phyloP scores from a whole-genome alignment of 768 basidiomycete species.

The Dacryopinax spathularia region DNA sequence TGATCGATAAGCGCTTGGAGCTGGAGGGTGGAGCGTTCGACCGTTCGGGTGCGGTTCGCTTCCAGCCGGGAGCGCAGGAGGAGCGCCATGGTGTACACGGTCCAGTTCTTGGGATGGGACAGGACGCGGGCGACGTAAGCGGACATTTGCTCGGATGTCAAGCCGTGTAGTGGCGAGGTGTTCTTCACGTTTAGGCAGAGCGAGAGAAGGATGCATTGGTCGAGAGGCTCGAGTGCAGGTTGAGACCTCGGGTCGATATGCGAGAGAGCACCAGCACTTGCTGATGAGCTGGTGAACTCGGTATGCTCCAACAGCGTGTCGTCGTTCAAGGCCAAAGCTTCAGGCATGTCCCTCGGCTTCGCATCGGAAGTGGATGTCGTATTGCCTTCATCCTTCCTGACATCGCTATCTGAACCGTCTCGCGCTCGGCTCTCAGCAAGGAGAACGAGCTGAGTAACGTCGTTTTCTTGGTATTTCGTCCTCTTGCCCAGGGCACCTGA shows the following conservation, averaged over 20 bases:
- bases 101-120: constrained; percentile 85
- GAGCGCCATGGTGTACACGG: constrained; percentile 90
- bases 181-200: constrained; percentile 84
- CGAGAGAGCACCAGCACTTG: constrained; percentile 33
- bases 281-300: constrained; percentile 64
- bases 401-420: constrained; percentile 10
- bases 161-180: constrained; percentile 74
- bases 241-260: constrained; percentile 75
- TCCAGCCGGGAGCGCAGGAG: constrained; percentile 87
- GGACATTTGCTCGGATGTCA: constrained; percentile 83
- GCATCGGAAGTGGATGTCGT: constrained; percentile 1
- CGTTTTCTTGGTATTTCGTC: constrained; percentile 81
- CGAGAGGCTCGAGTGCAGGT: constrained; percentile 78
- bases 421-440: constrained; percentile 70
- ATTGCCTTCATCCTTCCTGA: constrained; percentile 5
- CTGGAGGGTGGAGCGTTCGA: constrained; percentile 83
- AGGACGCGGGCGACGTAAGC: constrained; percentile 86
- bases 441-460: constrained; percentile 79
- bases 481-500: constrained; percentile 86
- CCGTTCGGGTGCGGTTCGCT: constrained; percentile 72
- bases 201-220: constrained; percentile 83
- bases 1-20: constrained; percentile 93
- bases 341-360: constrained; percentile 36
- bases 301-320: constrained; percentile 94
- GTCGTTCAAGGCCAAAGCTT: constrained; percentile 75